Conservation (phyloP, 1,139 yeast species). For the Geotrichum australiense region DNA sequence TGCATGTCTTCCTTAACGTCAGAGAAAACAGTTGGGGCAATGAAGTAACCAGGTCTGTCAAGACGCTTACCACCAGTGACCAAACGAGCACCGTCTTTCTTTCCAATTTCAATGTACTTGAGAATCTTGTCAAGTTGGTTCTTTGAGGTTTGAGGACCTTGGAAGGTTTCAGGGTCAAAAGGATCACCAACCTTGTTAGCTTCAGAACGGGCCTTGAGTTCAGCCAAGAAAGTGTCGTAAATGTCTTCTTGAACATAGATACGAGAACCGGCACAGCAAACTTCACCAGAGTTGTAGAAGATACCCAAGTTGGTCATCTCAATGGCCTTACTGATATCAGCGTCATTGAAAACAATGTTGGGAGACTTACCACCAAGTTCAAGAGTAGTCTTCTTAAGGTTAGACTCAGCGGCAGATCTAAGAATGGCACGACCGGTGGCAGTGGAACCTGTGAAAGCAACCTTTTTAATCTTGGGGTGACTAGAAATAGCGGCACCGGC, state of each 20-base stretch:
- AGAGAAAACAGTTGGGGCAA: conserved; percentile 71
- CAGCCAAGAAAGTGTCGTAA: conserved; percentile 54
- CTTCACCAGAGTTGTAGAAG: conserved; percentile 75
- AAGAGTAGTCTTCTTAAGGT: conserved; percentile 66
- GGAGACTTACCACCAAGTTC: conserved; percentile 83
- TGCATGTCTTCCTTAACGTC: conserved; percentile 57
- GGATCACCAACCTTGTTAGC: conserved; percentile 56
- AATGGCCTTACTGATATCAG: conserved; percentile 51
- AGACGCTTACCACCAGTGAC: conserved; percentile 67
- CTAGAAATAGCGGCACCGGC: conserved; percentile 66
- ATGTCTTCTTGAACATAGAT: conserved; percentile 64
- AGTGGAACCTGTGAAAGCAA: conserved; percentile 84
- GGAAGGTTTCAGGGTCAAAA: conserved; percentile 58
- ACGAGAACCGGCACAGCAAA: conserved; percentile 79
- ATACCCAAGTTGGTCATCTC: conserved; percentile 49
- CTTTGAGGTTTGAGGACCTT: conserved; percentile 75
- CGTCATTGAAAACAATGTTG: conserved; percentile 63
- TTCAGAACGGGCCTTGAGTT: conserved; percentile 47
- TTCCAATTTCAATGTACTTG: conserved; percentile 59
- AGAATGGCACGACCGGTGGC: conserved; percentile 67
- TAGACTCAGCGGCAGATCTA: conserved; percentile 54
- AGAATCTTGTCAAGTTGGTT: conserved; percentile 65
- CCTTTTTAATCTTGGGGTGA: conserved; percentile 64
- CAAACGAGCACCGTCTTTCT: conserved; percentile 61
- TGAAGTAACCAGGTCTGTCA: conserved; percentile 56